Conservation (phyloP, 176 grass and related monocot genomes). For the Bolboschoenus planiculmis region DNA sequence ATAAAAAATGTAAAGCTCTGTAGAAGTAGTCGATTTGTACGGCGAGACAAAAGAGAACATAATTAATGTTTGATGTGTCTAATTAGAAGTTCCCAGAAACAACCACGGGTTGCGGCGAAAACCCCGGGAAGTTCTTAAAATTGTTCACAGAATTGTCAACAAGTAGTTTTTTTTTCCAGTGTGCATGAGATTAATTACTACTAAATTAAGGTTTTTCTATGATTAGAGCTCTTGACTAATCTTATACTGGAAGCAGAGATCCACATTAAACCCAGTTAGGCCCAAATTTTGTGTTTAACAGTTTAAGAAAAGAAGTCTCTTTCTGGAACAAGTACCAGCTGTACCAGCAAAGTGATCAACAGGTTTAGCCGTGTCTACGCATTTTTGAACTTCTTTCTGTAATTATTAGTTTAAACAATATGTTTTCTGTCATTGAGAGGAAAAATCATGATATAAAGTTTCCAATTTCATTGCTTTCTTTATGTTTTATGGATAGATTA, state of each 20-base stretch:
- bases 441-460: not conserved
- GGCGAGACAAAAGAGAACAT: not conserved
- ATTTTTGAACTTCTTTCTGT: not conserved
- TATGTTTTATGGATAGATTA: no score
- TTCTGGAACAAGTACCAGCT: not conserved
- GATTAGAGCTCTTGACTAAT: not conserved
- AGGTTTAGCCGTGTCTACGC: not conserved
- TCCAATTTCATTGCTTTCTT: not conserved
- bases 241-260: not conserved
- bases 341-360: not conserved
- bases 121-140: not conserved
- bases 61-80: not conserved
- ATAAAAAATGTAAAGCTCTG: not conserved
- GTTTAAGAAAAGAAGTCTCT: not conserved
- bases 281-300: not conserved
- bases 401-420: not conserved
- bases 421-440: not conserved
- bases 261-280: not conserved
- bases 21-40: not conserved
- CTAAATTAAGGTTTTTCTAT: conserved; percentile 5
- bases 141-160: not conserved
- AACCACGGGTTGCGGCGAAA: not conserved
- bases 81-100: not conserved
- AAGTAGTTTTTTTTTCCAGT: not conserved
- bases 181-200: not conserved